Evolutionary conservation across 1,139 yeast genomes (phyloP).

Genomic region (Lodderomyces jiufengensis): DNA sequence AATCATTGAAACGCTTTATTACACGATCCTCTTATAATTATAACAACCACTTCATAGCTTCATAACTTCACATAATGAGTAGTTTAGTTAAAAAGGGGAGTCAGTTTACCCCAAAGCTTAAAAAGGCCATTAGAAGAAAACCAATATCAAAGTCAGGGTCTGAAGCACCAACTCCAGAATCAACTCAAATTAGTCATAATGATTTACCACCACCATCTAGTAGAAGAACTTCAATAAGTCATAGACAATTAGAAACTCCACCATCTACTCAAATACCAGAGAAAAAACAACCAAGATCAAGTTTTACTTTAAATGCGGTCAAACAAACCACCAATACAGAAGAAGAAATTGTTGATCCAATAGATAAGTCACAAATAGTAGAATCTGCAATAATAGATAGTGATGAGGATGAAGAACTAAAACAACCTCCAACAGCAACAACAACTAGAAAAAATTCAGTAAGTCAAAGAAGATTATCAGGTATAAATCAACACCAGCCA

Average conservation of each 20-base stretch:
- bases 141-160: constrained; percentile 20
- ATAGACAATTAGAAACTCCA: constrained; percentile 4
- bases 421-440: constrained; percentile 15
- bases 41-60: too few species aligned
- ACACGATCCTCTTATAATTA: too few species aligned
- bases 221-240: background rate
- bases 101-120: constrained; percentile 40
- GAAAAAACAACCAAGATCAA: constrained; percentile 6
- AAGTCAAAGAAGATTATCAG: constrained; percentile 35
- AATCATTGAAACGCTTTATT: too few species aligned
- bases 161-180: constrained; percentile 18
- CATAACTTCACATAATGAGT: too few species aligned
- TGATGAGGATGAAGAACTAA: constrained; percentile 31
- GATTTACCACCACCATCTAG: too few species aligned
- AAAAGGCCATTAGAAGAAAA: constrained; percentile 22
- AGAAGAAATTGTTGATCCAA: constrained; percentile 31
- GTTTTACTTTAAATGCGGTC: constrained; percentile 7
- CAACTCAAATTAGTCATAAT: constrained; percentile 11
- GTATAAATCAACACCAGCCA: constrained; percentile 28
- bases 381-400: constrained; percentile 12
- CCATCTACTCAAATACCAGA: constrained; percentile 4
- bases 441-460: constrained; percentile 24
- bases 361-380: constrained; percentile 19
- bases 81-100: constrained; percentile 43
- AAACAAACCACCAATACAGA: constrained; percentile 4